These are phyloP conservation scores for Neurospora cerealis DNA, from an alignment of 495 filamentous ascomycete species.

Conservation along the genomic window DNA sequence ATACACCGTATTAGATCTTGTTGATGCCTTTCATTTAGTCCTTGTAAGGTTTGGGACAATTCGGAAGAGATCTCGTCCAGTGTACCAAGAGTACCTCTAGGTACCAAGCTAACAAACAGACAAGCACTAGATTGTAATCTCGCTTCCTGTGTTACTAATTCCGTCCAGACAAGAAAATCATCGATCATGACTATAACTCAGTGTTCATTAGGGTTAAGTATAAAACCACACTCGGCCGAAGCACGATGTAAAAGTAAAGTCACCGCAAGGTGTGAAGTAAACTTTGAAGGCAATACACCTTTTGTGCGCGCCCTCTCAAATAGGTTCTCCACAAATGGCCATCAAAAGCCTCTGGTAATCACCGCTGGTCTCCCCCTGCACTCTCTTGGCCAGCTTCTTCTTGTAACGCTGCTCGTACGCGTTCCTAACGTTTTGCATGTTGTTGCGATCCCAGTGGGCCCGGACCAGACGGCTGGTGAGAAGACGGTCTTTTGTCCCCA, in stretches of 20 bases:
- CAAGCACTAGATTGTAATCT: not conserved
- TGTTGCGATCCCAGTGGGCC: conserved; percentile 65
- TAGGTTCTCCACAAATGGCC: conserved; percentile 18
- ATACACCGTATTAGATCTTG: too few species aligned
- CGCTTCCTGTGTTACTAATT: not conserved
- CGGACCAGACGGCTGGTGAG: conserved; percentile 66
- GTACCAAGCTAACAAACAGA: too few species aligned
- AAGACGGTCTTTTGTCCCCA: conserved; percentile 76
- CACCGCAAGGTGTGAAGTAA: not conserved
- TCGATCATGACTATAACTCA: not conserved
- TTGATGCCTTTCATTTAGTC: too few species aligned
- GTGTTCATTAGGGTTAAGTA: not conserved
- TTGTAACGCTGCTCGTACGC: conserved; percentile 59
- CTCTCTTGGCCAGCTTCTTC: conserved; percentile 50
- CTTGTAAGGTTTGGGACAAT: too few species aligned
- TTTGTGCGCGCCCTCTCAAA: not conserved
- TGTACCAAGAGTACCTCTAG: too few species aligned
- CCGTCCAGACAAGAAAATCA: not conserved
- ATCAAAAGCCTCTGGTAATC: conserved; percentile 67
- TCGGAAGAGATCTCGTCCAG: too few species aligned
- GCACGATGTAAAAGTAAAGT: not conserved
- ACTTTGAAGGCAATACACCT: not conserved
- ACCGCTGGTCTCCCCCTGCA: conserved; percentile 76
- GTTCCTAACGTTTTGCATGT: conserved; percentile 61
- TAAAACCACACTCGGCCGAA: not conserved